phyloP scores from a whole-genome alignment of 805 yeast species.

The Candida koratica region DNA sequence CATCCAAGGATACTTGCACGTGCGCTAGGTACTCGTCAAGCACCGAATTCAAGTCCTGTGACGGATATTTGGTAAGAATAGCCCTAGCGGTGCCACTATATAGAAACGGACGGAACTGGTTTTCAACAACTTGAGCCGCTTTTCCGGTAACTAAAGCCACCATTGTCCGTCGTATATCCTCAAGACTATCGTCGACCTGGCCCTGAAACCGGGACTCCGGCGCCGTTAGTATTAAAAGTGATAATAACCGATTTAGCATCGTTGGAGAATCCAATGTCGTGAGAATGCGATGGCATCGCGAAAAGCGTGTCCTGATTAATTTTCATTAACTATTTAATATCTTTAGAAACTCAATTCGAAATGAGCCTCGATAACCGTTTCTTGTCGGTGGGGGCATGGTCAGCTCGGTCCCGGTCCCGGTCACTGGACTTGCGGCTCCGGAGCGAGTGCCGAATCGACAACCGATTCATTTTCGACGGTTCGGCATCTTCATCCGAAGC shows the following conservation, averaged over 20 bases:
- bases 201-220: slow-evolving; percentile 9
- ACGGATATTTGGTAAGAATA: slow-evolving; percentile 22
- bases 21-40: slow-evolving; percentile 17
- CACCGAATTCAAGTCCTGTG: slow-evolving; percentile 17
- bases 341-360: slow-evolving; percentile 1
- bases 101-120: too few relatives aligned
- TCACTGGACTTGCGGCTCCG: slow-evolving; percentile 23
- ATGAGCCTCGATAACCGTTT: slow-evolving; percentile 14
- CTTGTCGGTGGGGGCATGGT: slow-evolving; percentile 4
- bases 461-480: slow-evolving; percentile 35
- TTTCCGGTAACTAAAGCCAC: slow-evolving; percentile 22
- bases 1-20: background rate
- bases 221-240: slow-evolving; percentile 13
- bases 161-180: slow-evolving; percentile 16
- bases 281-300: slow-evolving; percentile 5
- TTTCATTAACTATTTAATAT: too few relatives aligned
- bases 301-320: too few relatives aligned
- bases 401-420: too few relatives aligned
- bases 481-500: slow-evolving; percentile 44
- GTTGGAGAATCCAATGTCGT: background rate
- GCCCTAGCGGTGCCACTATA: slow-evolving; percentile 14
- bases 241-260: slow-evolving; percentile 8
- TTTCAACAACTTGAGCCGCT: slow-evolving; percentile 23
- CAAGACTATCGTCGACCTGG: slow-evolving; percentile 7
- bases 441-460: slow-evolving; percentile 38